Conservation (phyloP, 495 filamentous ascomycete species). For the Aspergillus nidulans region DNA sequence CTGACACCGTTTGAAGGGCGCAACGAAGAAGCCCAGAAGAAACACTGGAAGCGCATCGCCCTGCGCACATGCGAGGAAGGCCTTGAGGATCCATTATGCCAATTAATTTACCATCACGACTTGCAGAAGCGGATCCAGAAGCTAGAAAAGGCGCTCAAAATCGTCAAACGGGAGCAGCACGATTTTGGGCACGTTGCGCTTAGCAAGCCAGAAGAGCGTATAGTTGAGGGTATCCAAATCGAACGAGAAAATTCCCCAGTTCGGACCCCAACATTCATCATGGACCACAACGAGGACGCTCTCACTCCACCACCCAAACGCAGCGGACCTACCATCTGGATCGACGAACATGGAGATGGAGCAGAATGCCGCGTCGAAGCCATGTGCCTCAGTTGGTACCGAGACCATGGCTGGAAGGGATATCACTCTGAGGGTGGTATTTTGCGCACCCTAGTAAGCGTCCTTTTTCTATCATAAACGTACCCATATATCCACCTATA, state of each 20-base stretch:
- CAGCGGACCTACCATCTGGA: constrained; percentile 81
- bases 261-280: constrained; percentile 13
- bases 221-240: constrained; percentile 70
- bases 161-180: constrained; percentile 85
- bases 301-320: constrained; percentile 26
- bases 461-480: background rate
- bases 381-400: constrained; percentile 88
- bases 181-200: constrained; percentile 86
- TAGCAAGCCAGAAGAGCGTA: constrained; percentile 66
- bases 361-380: constrained; percentile 79
- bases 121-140: constrained; percentile 89
- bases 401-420: constrained; percentile 82
- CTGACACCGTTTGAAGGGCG: constrained; percentile 48
- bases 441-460: constrained; percentile 66
- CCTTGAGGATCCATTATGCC: constrained; percentile 80
- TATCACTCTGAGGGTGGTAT: constrained; percentile 92
- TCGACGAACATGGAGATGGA: constrained; percentile 64
- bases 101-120: constrained; percentile 90
- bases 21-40: constrained; percentile 62
- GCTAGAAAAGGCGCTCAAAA: constrained; percentile 76
- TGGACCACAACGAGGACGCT: constrained; percentile 18
- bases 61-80: constrained; percentile 81
- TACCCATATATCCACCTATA: background rate
- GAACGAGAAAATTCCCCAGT: constrained; percentile 46
- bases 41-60: constrained; percentile 77